These are phyloP conservation scores for Geopyxis carbonaria DNA, from an alignment of 495 filamentous ascomycete genomes.

Conservation along the genomic window DNA sequence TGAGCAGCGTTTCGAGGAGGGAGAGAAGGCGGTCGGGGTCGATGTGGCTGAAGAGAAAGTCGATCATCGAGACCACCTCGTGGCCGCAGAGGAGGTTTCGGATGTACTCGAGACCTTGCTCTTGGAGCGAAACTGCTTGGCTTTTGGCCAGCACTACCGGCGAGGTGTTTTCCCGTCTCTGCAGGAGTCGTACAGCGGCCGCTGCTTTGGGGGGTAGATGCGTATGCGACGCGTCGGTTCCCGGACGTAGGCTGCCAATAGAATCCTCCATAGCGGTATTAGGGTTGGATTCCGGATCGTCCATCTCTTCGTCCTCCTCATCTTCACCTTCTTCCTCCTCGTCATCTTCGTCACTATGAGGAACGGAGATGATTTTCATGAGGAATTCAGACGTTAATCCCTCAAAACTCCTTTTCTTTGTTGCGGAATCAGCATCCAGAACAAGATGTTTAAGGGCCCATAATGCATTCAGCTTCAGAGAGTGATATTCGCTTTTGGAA, in stretches of 20 bases:
- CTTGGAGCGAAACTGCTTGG: constrained; percentile 70
- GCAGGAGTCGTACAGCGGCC: not conserved
- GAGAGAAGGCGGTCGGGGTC: constrained; percentile 43
- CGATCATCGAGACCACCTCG: constrained; percentile 46
- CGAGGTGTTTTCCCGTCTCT: constrained; percentile 1
- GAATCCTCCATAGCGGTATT: not conserved
- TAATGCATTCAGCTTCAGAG: constrained; percentile 59
- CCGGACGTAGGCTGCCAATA: too few species aligned
- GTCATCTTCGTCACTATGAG: not conserved
- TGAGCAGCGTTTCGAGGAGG: constrained; percentile 42
- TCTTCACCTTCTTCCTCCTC: constrained; percentile 30
- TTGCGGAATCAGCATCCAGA: constrained; percentile 42
- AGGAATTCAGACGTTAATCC: constrained; percentile 66
- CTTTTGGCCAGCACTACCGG: constrained; percentile 10
- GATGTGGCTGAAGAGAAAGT: constrained; percentile 44
- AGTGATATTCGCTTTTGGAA: constrained; percentile 56
- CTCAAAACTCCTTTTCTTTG: constrained; percentile 59
- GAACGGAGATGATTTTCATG: constrained; percentile 48
- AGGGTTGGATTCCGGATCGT: constrained; percentile 5
- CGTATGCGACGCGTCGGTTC: constrained; percentile 24
- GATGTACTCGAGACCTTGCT: constrained; percentile 74
- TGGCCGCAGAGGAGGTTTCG: constrained; percentile 69
- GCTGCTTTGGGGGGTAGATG: constrained; percentile 15
- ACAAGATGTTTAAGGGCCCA: constrained; percentile 91
- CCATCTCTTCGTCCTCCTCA: constrained; percentile 49